A percentile compares a stretch with the other conserved stretches of the same genome.
phyloP scores from a whole-genome alignment of 129 eudicot species.

The Sambucus nigra region DNA sequence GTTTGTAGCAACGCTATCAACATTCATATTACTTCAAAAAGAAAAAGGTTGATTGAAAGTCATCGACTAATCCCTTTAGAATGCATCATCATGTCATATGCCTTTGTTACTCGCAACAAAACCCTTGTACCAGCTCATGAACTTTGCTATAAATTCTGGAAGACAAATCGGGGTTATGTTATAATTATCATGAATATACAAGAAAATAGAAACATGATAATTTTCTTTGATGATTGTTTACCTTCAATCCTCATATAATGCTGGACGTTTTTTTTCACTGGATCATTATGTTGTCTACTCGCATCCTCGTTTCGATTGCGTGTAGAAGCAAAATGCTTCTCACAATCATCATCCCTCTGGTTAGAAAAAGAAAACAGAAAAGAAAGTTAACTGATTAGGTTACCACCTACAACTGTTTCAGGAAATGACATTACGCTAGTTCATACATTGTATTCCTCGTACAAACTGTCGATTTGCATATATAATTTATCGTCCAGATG shows the following conservation, averaged over 20 bases:
- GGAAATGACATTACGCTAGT: not conserved
- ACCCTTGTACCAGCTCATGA: conserved; percentile 72
- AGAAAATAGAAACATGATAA: not conserved
- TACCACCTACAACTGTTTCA: not conserved
- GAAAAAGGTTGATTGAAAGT: conserved; percentile 2
- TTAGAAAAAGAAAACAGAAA: conserved; percentile 7
- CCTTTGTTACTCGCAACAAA: conserved; percentile 20
- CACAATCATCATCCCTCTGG: conserved; percentile 17
- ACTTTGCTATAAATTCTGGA: conserved; percentile 73
- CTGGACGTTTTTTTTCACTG: conserved; percentile 36
- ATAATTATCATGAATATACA: not conserved
- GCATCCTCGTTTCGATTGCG: conserved; percentile 14
- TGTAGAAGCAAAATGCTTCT: conserved; percentile 10
- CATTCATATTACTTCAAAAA: not conserved
- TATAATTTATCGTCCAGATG: conserved; percentile 34
- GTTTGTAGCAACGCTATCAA: not conserved
- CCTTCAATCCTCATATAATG: conserved; percentile 77
- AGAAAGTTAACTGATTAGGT: not conserved
- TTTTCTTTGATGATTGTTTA: conserved; percentile 6
- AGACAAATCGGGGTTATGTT: not conserved
- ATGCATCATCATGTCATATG: conserved; percentile 4
- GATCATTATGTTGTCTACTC: conserved; percentile 28
- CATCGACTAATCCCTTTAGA: conserved; percentile 14
- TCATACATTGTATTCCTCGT: conserved; percentile 50
- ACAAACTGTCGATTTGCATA: conserved; percentile 30